These are phyloP conservation scores for Linnemannia hyalina DNA, from an alignment of 192 early-diverging fungal species.

Conservation along the genomic window DNA sequence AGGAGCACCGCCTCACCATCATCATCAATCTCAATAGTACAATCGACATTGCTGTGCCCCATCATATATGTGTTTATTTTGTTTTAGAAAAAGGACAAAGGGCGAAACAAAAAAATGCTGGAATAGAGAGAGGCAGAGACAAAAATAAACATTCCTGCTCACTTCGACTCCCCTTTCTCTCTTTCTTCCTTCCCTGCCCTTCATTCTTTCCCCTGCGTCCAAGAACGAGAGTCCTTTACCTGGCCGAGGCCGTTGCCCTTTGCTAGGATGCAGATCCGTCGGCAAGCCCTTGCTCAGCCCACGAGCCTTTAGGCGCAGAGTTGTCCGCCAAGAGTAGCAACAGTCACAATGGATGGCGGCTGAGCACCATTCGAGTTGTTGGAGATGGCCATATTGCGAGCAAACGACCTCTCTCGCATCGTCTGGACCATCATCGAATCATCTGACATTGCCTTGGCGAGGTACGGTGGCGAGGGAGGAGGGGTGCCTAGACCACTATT, in stretches of 20 bases:
- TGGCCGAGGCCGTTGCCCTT: background rate
- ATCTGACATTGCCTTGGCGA: background rate
- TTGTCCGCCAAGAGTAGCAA: background rate
- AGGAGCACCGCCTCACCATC: background rate
- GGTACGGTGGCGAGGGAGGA: slow-evolving; percentile 32
- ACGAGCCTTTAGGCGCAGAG: background rate
- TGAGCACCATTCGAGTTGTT: background rate
- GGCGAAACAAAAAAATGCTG: background rate
- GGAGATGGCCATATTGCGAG: background rate
- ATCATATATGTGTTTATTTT: background rate
- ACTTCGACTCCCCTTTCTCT: background rate
- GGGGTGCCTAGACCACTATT: slow-evolving; percentile 17
- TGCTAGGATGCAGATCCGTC: slow-evolving; percentile 1
- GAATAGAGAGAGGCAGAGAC: background rate
- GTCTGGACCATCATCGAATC: slow-evolving; percentile 14
- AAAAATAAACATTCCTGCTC: slow-evolving; percentile 4
- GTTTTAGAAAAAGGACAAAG: background rate
- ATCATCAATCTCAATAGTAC: background rate
- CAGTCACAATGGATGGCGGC: background rate
- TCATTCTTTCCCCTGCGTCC: background rate
- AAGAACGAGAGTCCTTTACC: background rate
- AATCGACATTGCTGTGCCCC: background rate
- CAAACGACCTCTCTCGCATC: background rate
- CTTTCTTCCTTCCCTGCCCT: background rate
- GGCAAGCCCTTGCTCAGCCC: slow-evolving; percentile 5